These are phyloP conservation scores for Hygrophoropsis aurantiaca DNA, from an alignment of 768 basidiomycete species.

Conservation along the genomic window DNA sequence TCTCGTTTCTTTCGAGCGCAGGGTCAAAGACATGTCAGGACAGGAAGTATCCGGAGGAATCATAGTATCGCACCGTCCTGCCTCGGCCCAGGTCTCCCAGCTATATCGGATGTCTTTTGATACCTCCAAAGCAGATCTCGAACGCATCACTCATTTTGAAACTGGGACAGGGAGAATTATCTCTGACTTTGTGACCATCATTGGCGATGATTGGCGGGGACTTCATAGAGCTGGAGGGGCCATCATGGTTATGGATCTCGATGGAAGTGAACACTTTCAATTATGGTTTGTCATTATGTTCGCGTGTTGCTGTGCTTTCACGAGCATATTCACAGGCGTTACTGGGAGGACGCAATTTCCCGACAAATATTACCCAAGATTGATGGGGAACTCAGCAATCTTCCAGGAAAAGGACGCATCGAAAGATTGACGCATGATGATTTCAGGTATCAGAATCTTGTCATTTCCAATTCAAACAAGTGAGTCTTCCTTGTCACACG, in stretches of 20 bases:
- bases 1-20: conserved; percentile 26
- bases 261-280: conserved; percentile 41
- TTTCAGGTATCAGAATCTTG: conserved; percentile 28
- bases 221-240: conserved; percentile 34
- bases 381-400: conserved; percentile 37
- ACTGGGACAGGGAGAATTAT: conserved; percentile 38
- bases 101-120: conserved; percentile 34
- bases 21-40: conserved; percentile 8
- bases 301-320: background rate
- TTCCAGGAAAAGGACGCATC: conserved; percentile 38
- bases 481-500: conserved; percentile 10
- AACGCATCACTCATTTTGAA: conserved; percentile 40
- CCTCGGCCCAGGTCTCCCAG: conserved; percentile 37
- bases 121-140: conserved; percentile 21
- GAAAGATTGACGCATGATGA: conserved; percentile 42
- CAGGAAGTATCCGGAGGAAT: conserved; percentile 18
- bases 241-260: conserved; percentile 40
- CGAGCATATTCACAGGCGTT: conserved; percentile 28
- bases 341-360: conserved; percentile 38
- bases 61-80: conserved; percentile 39
- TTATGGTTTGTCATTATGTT: conserved; percentile 31
- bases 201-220: conserved; percentile 43
- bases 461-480: conserved; percentile 38
- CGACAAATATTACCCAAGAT: conserved; percentile 30
- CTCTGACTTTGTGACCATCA: conserved; percentile 27